Evolutionary conservation across 352 stramenopile species (phyloP), one percentile per base, ranked within the genome.

Genomic region (Pythium phragmiticola): DNA sequence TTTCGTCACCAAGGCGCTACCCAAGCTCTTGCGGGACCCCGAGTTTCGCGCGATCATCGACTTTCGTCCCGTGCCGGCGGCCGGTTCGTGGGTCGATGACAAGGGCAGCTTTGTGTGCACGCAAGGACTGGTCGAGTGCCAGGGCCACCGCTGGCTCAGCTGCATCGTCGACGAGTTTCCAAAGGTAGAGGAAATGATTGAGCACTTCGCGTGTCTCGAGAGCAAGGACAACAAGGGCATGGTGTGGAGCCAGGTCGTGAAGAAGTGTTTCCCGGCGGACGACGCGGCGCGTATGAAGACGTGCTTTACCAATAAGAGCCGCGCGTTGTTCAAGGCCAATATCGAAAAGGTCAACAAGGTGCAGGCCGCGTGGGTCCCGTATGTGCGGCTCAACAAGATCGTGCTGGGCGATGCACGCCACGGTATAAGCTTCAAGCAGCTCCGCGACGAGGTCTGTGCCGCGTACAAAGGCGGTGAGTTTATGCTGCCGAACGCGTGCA

Each of bases 121-220:
- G 52, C 77, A 79, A 60, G 86, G 86, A 14, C 70, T 78, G 46
- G 70, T 89, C 17, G 86, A 94, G 60, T 94, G 86, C 58, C 65
- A 81, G 45, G 86, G 82, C 11, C 86, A 94, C 67, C 83, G 83
- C 51, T 94, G 82, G 78, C 74, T 94, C 43, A 89, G 82, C 63
- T 94, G 86, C 54, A 81, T 73, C 5, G 78, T 90, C 23, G 76
- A 87, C 6, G 74, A 90, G 36, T 89, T 87, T 49, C 73, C 77
- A 3, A 66, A 89, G 65, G 54, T 94, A 3, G 74, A 76, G 19
- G 76, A 89, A 39, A 59, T 86, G 48, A 82, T 90, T 16, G 77
- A 89, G 41, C 63, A 77, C 51, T 63, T 94, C 33, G 80, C 79
- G 73, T 92, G 83, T 45, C 75, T 92, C 48, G 83, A 92, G 67